These are phyloP conservation scores for Nothophoma quercina DNA, from an alignment of 2,329 filamentous ascomycete species.

Conservation along the genomic window DNA sequence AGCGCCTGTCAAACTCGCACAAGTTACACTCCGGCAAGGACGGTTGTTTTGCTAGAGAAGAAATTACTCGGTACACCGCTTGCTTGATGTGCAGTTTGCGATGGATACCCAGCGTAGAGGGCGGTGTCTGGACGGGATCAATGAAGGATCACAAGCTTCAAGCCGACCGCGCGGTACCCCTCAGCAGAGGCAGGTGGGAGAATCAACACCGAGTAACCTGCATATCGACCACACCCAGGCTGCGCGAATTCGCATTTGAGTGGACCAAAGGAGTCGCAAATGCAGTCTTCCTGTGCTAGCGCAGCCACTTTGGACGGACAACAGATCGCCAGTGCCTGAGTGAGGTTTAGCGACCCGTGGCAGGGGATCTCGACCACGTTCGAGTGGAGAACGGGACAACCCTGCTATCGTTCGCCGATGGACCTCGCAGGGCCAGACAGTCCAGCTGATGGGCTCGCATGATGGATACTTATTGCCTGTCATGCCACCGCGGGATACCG, in stretches of 20 bases:
- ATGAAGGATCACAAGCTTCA: constrained; percentile 12
- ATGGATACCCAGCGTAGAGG: background rate
- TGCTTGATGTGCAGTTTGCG: background rate
- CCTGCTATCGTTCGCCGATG: constrained; percentile 17
- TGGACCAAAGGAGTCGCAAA: constrained; percentile 16
- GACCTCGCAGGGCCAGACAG: constrained; percentile 5
- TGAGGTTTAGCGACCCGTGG: constrained; percentile 11
- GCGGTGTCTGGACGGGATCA: constrained; percentile 15
- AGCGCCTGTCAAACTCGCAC: constrained; percentile 15
- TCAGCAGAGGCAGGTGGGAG: constrained; percentile 10
- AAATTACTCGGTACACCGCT: constrained; percentile 14
- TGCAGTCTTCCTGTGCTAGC: constrained; percentile 11
- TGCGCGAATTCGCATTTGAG: constrained; percentile 16
- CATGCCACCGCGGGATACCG: constrained; percentile 12
- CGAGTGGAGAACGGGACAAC: constrained; percentile 14
- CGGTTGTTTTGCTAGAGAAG: constrained; percentile 16
- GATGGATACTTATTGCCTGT: constrained; percentile 17
- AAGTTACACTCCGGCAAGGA: background rate
- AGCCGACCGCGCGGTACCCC: constrained; percentile 9
- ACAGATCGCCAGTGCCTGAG: constrained; percentile 3
- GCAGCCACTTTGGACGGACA: constrained; percentile 9
- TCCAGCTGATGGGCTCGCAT: constrained; percentile 18
- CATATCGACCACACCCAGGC: constrained; percentile 20
- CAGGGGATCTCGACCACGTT: constrained; percentile 14
- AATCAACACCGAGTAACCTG: constrained; percentile 10